Evolutionary conservation across 2,329 filamentous ascomycete species (phyloP), one percentile per base, ranked within the genome.

Genomic region (Phoma sp.): DNA sequence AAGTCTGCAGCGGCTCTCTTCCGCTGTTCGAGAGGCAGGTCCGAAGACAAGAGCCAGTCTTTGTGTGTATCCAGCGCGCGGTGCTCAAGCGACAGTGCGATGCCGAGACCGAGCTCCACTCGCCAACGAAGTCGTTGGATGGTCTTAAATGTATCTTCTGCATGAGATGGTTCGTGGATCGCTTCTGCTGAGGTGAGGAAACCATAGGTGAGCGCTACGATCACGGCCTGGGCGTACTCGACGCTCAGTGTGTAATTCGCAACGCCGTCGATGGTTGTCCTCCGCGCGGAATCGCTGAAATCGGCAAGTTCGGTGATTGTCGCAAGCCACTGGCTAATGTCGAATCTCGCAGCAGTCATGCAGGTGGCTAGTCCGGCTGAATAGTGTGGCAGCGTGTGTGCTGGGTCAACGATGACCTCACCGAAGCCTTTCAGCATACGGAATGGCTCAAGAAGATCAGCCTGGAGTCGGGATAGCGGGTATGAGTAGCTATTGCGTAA

Each of bases 371-470:
- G 47, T 0, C 63, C 68, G 32, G 65, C 51, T 7, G 64, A 61
- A 25, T 70, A 74, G 7, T 65, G 60, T 0, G 59, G 60, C 0
- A 73, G 56, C 7, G 71, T 43, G 30, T 70, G 56, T 14, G 52
- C 47, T 3, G 48, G 18, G 1, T 64, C 52, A 3, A 73, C 51
- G 0, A 52, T 57, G 4, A 66, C 71, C 11, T 33, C 46, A 7
- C 61, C 59, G 29, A 74, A 40, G 11, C 62, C 60, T 0, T 58
- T 59, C 2, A 74, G 55, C 2, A 70, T 46, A 11, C 71, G 60
- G 50, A 71, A 73, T 0, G 61, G 56, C 54, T 74, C 71, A 11
- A 73, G 60, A 2, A 73, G 43, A 45, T 74, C 71, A 24, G 69
- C 71, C 35, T 73, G 70, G 0, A 74, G 53, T 2, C 62, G 52